Evolutionary conservation across 352 stramenopile species (phyloP), one percentile per base, ranked within the genome.

Genomic region (Globisporangium ultimum): DNA sequence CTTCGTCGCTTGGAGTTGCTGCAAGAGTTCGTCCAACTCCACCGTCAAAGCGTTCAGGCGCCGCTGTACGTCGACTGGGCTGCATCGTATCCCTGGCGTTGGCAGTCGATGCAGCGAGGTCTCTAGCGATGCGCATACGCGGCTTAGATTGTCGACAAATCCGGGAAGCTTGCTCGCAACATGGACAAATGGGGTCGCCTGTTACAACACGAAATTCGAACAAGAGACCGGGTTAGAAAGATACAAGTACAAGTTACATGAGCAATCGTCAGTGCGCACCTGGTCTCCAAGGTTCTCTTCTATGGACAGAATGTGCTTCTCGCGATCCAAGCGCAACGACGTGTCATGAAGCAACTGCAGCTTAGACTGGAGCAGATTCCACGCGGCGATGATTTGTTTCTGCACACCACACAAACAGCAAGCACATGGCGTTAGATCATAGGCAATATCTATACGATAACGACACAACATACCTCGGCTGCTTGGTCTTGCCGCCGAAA

Each of bases 321-420:
- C 75, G 0, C 64, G 62, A 41, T 87, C 72, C 11, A 86, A 52
- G 13, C 63, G 65, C 24, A 82, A 50, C 5, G 55, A 63, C 45
- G 64, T 72, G 38, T 84, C 66, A n/a, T 86, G 72, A 17, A 85
- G 46, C 0, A 82, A 59, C 38, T 80, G 64, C 2, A 87, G 47
- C 53, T 87, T 89, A 2, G 72, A 73, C 34, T 84, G 72, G 10
- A 87, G 58, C 12, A 78, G 46, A 2, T 60, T 54, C 72, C 71
- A 87, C 1, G 66, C 66, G 0, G 61, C 65, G 2, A 84, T 20
- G 14, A 86, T 66, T 67, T 89, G 76, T 22, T 58, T 60, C 76
- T 88, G 36, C 8, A 52, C 18, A 38, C 8, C 28, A 36, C 28
- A 36, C 28, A 36, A 36, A 10, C 28, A 36, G 28, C 3, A 36